These are phyloP conservation scores for Fusarium equiseti DNA, from an alignment of 2,329 filamentous ascomycete genomes.

Conservation along the genomic window DNA sequence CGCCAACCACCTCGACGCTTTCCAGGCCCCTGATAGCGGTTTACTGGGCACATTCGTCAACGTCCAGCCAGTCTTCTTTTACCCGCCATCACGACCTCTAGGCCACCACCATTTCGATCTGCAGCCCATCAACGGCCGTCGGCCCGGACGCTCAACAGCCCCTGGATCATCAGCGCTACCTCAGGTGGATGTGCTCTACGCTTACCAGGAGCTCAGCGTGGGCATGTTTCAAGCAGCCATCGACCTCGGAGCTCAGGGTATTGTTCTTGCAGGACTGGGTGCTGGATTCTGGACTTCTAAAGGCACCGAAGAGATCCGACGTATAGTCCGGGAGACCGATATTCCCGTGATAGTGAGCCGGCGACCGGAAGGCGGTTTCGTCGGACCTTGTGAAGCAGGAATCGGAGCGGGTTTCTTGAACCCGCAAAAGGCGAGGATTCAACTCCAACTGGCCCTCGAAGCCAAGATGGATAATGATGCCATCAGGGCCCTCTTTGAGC, in stretches of 20 bases:
- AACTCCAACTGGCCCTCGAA: slow-evolving; percentile 59
- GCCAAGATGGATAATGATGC: slow-evolving; percentile 45
- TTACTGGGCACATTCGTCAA: slow-evolving; percentile 70
- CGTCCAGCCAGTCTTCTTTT: slow-evolving; percentile 71
- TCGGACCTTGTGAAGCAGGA: slow-evolving; percentile 56
- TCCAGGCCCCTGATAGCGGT: slow-evolving; percentile 68
- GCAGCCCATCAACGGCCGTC: slow-evolving; percentile 19
- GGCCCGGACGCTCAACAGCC: slow-evolving; percentile 14
- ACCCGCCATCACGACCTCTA: slow-evolving; percentile 61
- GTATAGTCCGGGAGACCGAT: slow-evolving; percentile 58
- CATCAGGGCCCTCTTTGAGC: slow-evolving; percentile 49
- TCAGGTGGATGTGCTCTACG: slow-evolving; percentile 68
- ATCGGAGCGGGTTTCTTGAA: slow-evolving; percentile 66
- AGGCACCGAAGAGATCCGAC: slow-evolving; percentile 56
- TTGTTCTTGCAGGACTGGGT: slow-evolving; percentile 68
- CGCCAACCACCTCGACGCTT: slow-evolving; percentile 72
- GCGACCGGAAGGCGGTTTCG: slow-evolving; percentile 64
- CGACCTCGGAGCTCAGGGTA: slow-evolving; percentile 63
- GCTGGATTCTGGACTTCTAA: slow-evolving; percentile 62
- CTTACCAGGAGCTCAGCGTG: slow-evolving; percentile 65
- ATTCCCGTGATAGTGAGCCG: slow-evolving; percentile 65
- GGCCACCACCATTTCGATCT: slow-evolving; percentile 60
- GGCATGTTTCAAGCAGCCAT: slow-evolving; percentile 61
- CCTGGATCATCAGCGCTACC: slow-evolving; percentile 55
- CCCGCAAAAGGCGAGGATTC: slow-evolving; percentile 66